Base-by-base conservation (phyloP, 2,329 filamentous ascomycete species). In the Fusarium bactridioides region DNA sequence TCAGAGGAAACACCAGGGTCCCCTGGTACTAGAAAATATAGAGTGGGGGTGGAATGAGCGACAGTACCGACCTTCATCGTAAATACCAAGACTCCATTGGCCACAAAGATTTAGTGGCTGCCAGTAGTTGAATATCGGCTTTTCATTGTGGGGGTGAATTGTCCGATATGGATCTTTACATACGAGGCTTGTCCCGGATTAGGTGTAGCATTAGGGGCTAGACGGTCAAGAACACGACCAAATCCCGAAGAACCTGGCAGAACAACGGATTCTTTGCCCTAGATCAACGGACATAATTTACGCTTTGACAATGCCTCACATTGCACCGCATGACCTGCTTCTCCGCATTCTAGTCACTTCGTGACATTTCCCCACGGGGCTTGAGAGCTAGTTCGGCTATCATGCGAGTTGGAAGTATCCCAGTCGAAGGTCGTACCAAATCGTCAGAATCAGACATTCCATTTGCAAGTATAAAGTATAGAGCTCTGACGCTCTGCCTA, bases 401-500 rank as follows among this genome's bases (percentile, higher is more conserved):
- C 45, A 50, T n/a, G 3, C 29, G 47, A 50, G 8, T 23, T 23
- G 3, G 11, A 15, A 33, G 29, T 15, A 3, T 19, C 15, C 7
- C 15, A 7, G 19, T 1, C n/a, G 13, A n/a, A 12, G 15, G 7
- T 10, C 0, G 9, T 2, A 12, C 5, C 10, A 8, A 18, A 6
- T 16, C 21, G 1, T n/a, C 10, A 16, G 10, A n/a, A 4, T n/a
- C 27, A n/a, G 19, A 19, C 5, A 7, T 21, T 47, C 3, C 6
- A 10, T 15, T 8, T 15, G 7, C 7, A n/a, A 29, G 45, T 48
- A 48, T 48, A 48, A 29, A n/a, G 8, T 6, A 12, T 11, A n/a
- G 27, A n/a, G 45, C 45, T 48, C 21, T 21, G 45, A n/a, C 15
- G 10, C 45, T 18, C 10, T 9, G 3, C 3, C 4, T 16, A 8